Evolutionary conservation across 2,329 filamentous ascomycete genomes (phyloP), one percentile per base, ranked within the genome.

Genomic region (Aspergillus flavus): DNA sequence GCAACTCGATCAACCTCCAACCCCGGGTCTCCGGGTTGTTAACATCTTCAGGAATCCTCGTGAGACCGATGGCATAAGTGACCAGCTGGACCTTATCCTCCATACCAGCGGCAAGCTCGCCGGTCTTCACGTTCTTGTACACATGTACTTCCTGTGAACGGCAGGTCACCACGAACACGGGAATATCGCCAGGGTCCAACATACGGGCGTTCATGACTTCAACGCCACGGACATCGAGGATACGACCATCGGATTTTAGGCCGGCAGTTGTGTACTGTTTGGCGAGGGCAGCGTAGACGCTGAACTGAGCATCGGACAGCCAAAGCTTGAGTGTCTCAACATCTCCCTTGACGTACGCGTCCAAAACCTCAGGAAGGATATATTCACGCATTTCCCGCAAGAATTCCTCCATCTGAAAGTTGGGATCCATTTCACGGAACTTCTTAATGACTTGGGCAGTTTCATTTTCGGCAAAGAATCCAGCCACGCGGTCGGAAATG

Each of bases 401-500:
- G 84, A 98, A 99, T 0, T 93, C 91, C 79, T 99, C 95, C 70
- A 97, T 87, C 76, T 97, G 93, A 85, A 99, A 99, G 69, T 85
- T 86, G 6, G 95, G 94, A 72, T 99, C 95, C 88, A 98, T 97
- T 72, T 94, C 87, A 54, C 94, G 90, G 85, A 99, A 96, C 79
- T 94, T 96, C 83, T 97, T 98, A 82, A 98, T 96, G 41, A 99
- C 95, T 86, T 90, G 91, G 34, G 95, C 95, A 0, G 93, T 97
- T 82, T 99, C 95, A 78, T 98, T 99, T 79, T 99, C 95, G 66
- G 95, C 95, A 70, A 99, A 99, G 82, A 97, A 99, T 32, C 95
- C 93, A 54, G 91, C 93, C 45, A 99, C 89, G 62, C 91, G 88
- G 78, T 99, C 95, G 36, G 94, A 94, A 71, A 99, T 97, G 77